phyloP scores from a whole-genome alignment of 164 flowering plant species.

The Kalanchoe fedtschenkoi region DNA sequence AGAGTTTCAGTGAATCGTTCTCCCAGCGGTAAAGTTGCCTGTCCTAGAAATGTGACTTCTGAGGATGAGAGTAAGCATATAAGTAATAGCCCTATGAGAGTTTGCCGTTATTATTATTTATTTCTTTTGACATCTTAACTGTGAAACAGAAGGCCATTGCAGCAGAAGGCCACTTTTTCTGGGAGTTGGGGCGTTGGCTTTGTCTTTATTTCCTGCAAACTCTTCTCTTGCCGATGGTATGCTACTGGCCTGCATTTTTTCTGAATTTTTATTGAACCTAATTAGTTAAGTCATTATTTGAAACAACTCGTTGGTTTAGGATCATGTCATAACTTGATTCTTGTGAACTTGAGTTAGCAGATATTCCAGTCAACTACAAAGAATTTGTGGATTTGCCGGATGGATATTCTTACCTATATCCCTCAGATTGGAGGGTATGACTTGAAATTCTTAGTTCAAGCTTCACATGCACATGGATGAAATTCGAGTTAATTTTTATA shows the following conservation, averaged over 20 bases:
- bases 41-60: slow-evolving; percentile 17
- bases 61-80: slow-evolving; percentile 25
- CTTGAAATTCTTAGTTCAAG: not conserved
- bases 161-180: slow-evolving; percentile 42
- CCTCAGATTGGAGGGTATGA: slow-evolving; percentile 83
- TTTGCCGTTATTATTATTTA: not conserved
- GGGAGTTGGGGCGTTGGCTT: slow-evolving; percentile 44
- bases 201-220: slow-evolving; percentile 32
- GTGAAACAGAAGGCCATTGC: slow-evolving; percentile 27
- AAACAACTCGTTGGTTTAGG: not conserved
- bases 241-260: not conserved
- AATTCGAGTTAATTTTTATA: not conserved
- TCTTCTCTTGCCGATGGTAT: slow-evolving; percentile 55
- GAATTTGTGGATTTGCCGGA: slow-evolving; percentile 60
- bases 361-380: slow-evolving; percentile 41
- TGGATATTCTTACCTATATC: slow-evolving; percentile 77
- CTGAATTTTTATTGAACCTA: not conserved
- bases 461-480: not conserved
- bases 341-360: slow-evolving; percentile 37
- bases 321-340: not conserved
- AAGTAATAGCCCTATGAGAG: not conserved
- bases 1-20: slow-evolving; percentile 11
- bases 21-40: slow-evolving; percentile 11
- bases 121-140: not conserved
- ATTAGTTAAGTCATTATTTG: not conserved